Base-by-base conservation (phyloP, 257 asterid species). In the Lycium barbarum region DNA sequence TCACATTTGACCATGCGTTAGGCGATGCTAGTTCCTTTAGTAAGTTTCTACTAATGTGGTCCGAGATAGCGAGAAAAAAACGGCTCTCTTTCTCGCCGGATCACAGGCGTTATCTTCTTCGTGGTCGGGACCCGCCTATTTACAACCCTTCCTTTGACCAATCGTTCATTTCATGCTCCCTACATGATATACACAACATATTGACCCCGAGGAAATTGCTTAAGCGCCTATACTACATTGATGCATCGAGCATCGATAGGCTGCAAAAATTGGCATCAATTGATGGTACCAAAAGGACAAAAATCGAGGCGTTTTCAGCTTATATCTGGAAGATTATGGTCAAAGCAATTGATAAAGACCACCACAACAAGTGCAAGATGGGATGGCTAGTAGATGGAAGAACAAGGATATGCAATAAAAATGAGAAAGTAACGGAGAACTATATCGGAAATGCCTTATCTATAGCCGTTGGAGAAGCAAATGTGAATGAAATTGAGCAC, bases 331-430 rank as follows among this genome's bases (percentile, higher is more conserved):
- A 91, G 84, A 78, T 88, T 72, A 88, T 92, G 95, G 92, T 83
- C 1, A 80, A 83, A 59, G 86, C 88, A 12, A 83, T 89, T 15
- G 80, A 86, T 40, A 66, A 81, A 74, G 68, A 70, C 53, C 88
- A 70, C 53, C 88, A 91, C 6, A 36, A 76, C 15, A 38, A 47
- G 8, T 91, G 97, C 89, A 92, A 85, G 84, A 86, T 92, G 84
- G 95, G 97, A 20, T 92, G 93, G 93, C 81, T 92, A 83, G 86
- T 93, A 0, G 94, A 92, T 43, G 94, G 94, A 83, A 63, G 94
- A 20, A 88, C 89, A 6, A 82, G 91, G 84, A 74, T 90, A 17
- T 78, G 84, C 55, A 68, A 68, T 71, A 67, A 84, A n/a, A 20
- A 26, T 65, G 3, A 78, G 33, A 59, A 70, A 54, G 38, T 84